Conservation (phyloP, 768 basidiomycete genomes). For the Steccherinum ochraceum region DNA sequence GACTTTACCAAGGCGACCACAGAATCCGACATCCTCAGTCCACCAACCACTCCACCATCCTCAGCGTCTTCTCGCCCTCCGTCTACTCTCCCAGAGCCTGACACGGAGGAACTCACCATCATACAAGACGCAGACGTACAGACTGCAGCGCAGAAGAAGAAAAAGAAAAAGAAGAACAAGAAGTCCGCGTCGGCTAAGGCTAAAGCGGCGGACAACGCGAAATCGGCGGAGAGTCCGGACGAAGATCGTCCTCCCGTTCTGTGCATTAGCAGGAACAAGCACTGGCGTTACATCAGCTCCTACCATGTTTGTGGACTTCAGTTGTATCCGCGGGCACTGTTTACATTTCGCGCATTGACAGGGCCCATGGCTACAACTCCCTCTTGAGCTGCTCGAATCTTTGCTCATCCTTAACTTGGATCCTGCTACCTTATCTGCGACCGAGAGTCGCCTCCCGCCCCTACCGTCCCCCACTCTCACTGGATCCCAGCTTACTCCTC, state of each 20-base stretch:
- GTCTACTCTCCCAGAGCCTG: conserved; percentile 18
- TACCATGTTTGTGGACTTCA: conserved; percentile 61
- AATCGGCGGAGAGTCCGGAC: conserved; percentile 26
- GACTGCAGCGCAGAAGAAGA: conserved; percentile 44
- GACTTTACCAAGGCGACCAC: not conserved
- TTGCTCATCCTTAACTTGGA: conserved; percentile 74
- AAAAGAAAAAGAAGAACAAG: conserved; percentile 63
- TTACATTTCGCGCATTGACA: conserved; percentile 23
- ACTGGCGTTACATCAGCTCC: conserved; percentile 90
- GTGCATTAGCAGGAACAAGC: conserved; percentile 89
- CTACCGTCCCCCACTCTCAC: conserved; percentile 25
- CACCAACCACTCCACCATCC: conserved; percentile 1
- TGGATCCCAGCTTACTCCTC: conserved; percentile 18
- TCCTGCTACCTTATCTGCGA: conserved; percentile 50
- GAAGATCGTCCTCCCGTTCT: conserved; percentile 55
- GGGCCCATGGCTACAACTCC: conserved; percentile 92
- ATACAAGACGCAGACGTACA: conserved; percentile 8
- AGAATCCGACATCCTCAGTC: not conserved
- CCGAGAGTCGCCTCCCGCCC: conserved; percentile 31
- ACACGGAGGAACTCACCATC: conserved; percentile 17
- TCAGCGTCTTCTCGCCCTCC: conserved; percentile 17
- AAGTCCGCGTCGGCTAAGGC: conserved; percentile 61
- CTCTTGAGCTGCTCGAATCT: conserved; percentile 79
- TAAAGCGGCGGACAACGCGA: conserved; percentile 24
- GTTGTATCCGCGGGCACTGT: not conserved